A percentile compares a stretch with the other conserved stretches of the same genome.
Conservation (phyloP, 176 grass and related monocot species). For the Ensete ventricosum region DNA sequence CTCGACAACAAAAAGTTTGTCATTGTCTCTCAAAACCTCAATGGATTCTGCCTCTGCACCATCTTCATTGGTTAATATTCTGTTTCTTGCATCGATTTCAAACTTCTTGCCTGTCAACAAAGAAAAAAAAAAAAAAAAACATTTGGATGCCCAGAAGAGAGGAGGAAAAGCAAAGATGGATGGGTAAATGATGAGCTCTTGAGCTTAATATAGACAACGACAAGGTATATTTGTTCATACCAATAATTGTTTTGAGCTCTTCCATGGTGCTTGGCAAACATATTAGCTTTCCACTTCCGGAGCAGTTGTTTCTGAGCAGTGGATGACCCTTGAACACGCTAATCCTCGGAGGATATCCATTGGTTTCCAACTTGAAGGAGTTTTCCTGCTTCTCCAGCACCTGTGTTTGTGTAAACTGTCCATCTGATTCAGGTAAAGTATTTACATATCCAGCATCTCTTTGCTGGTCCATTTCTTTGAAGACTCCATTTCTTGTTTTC, state of each 20-base stretch:
- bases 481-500: conserved; percentile 22
- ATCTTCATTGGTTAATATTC: conserved; percentile 45
- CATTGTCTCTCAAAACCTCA: conserved; percentile 75
- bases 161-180: background rate
- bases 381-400: background rate
- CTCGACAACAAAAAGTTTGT: conserved; percentile 59
- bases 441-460: conserved; percentile 47
- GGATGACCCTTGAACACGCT: conserved; percentile 81
- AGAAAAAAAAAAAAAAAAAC: conserved; percentile 7
- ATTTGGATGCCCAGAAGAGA: too few species aligned
- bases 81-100: conserved; percentile 24
- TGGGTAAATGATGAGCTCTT: background rate
- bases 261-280: conserved; percentile 62
- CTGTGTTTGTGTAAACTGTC: conserved; percentile 4
- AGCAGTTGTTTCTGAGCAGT: conserved; percentile 34
- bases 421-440: conserved; percentile 28
- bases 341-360: conserved; percentile 32
- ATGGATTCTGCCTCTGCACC: conserved; percentile 63
- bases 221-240: conserved; percentile 19
- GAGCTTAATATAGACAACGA: background rate
- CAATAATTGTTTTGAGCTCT: conserved; percentile 43
- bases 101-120: conserved; percentile 56
- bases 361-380: conserved; percentile 9
- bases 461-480: conserved; percentile 34
- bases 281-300: conserved; percentile 66